Evolutionary conservation across 2,329 filamentous ascomycete species (phyloP), one percentile per base, ranked within the genome.

Genomic region (Fusarium torreyae): DNA sequence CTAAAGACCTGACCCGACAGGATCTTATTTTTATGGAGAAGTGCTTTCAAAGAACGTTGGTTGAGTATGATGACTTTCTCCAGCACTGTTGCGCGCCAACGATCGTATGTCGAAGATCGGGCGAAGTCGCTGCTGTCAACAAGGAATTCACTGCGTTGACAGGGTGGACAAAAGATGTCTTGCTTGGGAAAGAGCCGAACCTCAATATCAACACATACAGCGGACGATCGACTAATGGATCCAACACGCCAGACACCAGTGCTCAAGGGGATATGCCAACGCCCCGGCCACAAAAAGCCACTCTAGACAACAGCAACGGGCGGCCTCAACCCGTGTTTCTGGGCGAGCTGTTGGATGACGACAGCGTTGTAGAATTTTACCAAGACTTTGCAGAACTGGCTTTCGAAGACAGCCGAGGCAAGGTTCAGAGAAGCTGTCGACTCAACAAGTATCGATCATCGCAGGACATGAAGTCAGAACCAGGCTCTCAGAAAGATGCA

Each of bases 1-100:
- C 93, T 20, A 92, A 93, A 75, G 94, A 93, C n/a, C 84, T 98
- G 64, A 94, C 94, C 69, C 86, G 91, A 18, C 91, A 96, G 74
- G 96, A 99, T 79, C 84, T 98, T 28, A 90, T 99, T 22, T 98
- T 98, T 79, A 97, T 97, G 92, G 96, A 99, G 79, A 97, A 97
- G 81, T 97, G 93, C 75, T 94, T 98, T 77, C 96, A 99, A 80
- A 89, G 96, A 38, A 97, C 94, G 0, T 85, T 98, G 13, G 94
- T 94, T 76, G 94, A 97, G 77, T 97, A 97, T 75, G 94, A 98
- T 77, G 94, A 97, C 69, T 96, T 97, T 71, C 92, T 98, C 83
- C 90, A 93, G 59, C 90, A 94, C 68, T 94, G 92, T 64, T 94
- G 94, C 39, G 97, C 94, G 6, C 96, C 96, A 0, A 97, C 94